phyloP scores from a whole-genome alignment of 192 early-diverging fungal genomes.

The Entomortierella lignicola region DNA sequence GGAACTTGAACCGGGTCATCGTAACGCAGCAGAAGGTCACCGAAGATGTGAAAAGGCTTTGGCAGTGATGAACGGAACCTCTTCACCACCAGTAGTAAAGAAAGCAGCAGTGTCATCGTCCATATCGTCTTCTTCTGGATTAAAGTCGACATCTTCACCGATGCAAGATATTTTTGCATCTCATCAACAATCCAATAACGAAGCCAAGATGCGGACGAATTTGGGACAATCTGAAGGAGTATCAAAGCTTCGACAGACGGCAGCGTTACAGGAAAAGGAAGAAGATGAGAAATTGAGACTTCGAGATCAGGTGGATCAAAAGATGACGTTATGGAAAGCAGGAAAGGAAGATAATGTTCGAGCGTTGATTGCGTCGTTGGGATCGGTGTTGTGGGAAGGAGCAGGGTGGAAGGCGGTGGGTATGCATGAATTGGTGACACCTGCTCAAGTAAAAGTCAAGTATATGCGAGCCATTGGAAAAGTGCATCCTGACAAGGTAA shows the following conservation, averaged over 20 bases:
- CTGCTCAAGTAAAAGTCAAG: constrained; percentile 87
- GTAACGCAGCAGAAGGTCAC: constrained; percentile 55
- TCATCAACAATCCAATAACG: constrained; percentile 18
- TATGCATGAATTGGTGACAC: constrained; percentile 87
- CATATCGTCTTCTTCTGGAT: constrained; percentile 1
- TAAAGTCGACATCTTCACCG: constrained; percentile 13
- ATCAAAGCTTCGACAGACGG: constrained; percentile 77
- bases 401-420: constrained; percentile 78
- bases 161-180: constrained; percentile 44
- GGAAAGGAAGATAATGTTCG: constrained; percentile 94
- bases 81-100: not conserved
- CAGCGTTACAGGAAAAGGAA: constrained; percentile 74
- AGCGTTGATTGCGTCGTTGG: constrained; percentile 85
- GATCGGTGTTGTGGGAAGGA: constrained; percentile 83
- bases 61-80: constrained; percentile 13
- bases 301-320: constrained; percentile 83
- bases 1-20: constrained; percentile 47
- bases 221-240: constrained; percentile 61
- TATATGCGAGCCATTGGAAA: constrained; percentile 95
- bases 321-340: constrained; percentile 79
- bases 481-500: constrained; percentile 95
- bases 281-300: constrained; percentile 80
- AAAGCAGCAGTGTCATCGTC: not conserved
- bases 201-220: constrained; percentile 25
- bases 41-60: constrained; percentile 63